Conservation (phyloP, 768 basidiomycete genomes). For the Pleurotus sapidus region DNA sequence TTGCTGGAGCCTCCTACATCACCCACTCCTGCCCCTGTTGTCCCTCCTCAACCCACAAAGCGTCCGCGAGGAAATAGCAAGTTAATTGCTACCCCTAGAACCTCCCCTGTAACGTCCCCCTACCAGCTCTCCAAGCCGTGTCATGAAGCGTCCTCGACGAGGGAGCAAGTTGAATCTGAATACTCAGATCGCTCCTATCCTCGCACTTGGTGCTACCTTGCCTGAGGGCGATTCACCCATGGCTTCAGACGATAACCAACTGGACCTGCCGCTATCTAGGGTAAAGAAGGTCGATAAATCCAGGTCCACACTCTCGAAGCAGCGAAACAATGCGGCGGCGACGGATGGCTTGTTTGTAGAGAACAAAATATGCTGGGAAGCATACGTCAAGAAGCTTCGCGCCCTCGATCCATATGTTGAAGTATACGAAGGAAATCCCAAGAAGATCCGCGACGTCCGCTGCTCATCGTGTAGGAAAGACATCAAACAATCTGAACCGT, state of each 20-base stretch:
- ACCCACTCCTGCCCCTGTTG: neutral
- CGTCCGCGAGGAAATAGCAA: too few species aligned
- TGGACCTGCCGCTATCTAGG: neutral
- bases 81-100: too few species aligned
- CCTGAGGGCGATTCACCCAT: too few species aligned
- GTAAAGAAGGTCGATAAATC: neutral
- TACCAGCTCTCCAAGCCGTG: neutral
- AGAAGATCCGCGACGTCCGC: neutral
- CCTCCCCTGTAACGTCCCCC: neutral
- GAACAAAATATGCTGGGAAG: neutral
- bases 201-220: too few species aligned
- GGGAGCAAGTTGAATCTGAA: too few species aligned
- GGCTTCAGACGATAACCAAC: too few species aligned
- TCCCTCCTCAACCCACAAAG: too few species aligned
- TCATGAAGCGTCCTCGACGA: too few species aligned
- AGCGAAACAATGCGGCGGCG: neutral
- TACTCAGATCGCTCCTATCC: too few species aligned
- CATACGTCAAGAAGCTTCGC: neutral
- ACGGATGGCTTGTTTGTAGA: neutral
- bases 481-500: neutral
- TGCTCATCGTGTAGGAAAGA: neutral
- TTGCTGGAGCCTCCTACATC: neutral
- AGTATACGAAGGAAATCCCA: neutral
- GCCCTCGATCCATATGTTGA: neutral
- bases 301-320: neutral